Evolutionary conservation across 371 early-diverging fungal genomes (phyloP).

Genomic region (Mortierella polycephala): DNA sequence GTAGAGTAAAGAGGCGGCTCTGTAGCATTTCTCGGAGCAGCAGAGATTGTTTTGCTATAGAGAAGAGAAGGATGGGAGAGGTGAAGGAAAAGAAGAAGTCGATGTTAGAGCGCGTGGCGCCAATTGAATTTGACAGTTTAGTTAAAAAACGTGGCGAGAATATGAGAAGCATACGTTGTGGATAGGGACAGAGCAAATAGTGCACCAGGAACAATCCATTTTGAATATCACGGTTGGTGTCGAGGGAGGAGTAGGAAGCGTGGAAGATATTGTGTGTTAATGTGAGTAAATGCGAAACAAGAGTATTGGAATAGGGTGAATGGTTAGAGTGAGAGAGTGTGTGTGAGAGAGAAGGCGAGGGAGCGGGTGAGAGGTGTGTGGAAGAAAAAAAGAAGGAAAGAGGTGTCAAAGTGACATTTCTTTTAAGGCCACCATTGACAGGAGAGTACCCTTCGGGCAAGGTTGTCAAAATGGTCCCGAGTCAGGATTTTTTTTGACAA

Average conservation of each 20-base stretch:
- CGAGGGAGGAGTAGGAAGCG: not conserved
- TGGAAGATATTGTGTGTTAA: not conserved
- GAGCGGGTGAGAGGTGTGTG: not conserved
- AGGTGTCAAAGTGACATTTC: not conserved
- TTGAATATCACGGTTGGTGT: too few relatives aligned
- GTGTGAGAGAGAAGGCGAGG: constrained; percentile 1
- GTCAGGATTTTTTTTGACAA: not conserved
- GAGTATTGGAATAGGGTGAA: not conserved
- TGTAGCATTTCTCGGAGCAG: too few relatives aligned
- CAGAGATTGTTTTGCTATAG: too few relatives aligned
- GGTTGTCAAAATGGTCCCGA: not conserved
- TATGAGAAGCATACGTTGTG: too few relatives aligned
- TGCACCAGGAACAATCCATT: too few relatives aligned
- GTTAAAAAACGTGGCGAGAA: too few relatives aligned
- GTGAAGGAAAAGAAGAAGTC: too few relatives aligned
- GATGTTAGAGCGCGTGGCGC: not conserved
- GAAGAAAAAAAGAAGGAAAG: not conserved
- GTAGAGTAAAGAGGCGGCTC: too few relatives aligned
- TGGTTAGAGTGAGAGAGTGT: not conserved
- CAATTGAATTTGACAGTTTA: too few relatives aligned
- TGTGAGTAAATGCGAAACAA: not conserved
- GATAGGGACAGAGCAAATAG: too few relatives aligned
- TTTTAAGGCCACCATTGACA: not conserved
- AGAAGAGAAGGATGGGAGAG: too few relatives aligned
- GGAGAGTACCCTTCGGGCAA: not conserved